Conservation (phyloP, 2,329 filamentous ascomycete genomes). For the Biscogniauxia marginata region DNA sequence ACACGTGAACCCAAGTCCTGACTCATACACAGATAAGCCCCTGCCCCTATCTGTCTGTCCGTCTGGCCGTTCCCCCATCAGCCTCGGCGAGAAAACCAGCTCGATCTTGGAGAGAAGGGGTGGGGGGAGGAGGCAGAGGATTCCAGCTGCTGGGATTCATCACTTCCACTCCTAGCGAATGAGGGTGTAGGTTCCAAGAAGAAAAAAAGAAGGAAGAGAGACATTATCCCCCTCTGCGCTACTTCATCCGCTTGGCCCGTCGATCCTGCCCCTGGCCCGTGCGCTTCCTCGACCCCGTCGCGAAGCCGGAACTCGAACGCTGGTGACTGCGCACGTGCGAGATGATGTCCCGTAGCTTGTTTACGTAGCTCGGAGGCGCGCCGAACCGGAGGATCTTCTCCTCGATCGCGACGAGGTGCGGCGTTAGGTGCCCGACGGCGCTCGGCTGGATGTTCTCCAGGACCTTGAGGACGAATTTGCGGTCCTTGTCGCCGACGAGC, state of each 20-base stretch:
- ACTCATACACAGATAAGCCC: neutral
- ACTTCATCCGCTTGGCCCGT: conserved; percentile 27
- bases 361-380: conserved; percentile 28
- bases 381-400: conserved; percentile 24
- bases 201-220: no score
- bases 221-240: neutral
- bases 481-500: conserved; percentile 45
- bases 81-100: neutral
- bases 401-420: conserved; percentile 35
- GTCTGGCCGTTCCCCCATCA: neutral
- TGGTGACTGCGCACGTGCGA: conserved; percentile 25
- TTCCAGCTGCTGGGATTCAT: neutral
- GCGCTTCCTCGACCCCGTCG: conserved; percentile 21
- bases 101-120: neutral
- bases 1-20: neutral
- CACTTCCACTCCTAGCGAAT: no score
- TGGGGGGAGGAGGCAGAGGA: neutral
- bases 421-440: conserved; percentile 19
- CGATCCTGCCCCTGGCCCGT: conserved; percentile 20
- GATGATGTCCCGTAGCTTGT: conserved; percentile 32
- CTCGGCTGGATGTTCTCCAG: conserved; percentile 31
- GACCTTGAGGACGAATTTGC: conserved; percentile 45
- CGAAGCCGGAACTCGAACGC: conserved; percentile 7
- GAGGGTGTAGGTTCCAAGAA: no score
- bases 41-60: neutral